These are phyloP conservation scores for Candida xiaguanensis DNA, from an alignment of 805 yeast species.

Conservation along the genomic window DNA sequence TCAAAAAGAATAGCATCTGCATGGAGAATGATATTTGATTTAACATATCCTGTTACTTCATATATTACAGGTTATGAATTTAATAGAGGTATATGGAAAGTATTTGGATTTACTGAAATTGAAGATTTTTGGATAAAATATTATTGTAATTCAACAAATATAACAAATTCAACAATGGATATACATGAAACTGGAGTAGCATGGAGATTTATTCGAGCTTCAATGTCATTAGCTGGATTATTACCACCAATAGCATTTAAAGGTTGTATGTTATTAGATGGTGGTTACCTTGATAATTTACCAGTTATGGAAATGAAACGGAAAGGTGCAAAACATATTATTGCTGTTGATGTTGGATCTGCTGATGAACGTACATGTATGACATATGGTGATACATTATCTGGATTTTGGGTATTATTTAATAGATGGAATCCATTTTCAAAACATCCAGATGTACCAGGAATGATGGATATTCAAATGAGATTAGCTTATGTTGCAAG, in stretches of 20 bases:
- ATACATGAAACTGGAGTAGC: slow-evolving; percentile 89
- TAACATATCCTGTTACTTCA: slow-evolving; percentile 91
- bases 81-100: slow-evolving; percentile 96
- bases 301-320: slow-evolving; percentile 91
- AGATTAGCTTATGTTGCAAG: slow-evolving; percentile 92
- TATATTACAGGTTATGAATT: slow-evolving; percentile 97
- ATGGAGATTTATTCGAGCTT: slow-evolving; percentile 93
- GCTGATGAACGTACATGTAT: slow-evolving; percentile 87
- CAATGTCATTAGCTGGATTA: slow-evolving; percentile 94
- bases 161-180: slow-evolving; percentile 93
- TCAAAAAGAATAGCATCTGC: slow-evolving; percentile 75
- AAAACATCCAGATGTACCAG: slow-evolving; percentile 81
- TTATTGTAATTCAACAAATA: slow-evolving; percentile 89
- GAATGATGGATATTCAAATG: slow-evolving; percentile 91
- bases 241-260: slow-evolving; percentile 85
- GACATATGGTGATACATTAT: slow-evolving; percentile 87
- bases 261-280: slow-evolving; percentile 92
- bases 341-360: slow-evolving; percentile 96
- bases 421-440: slow-evolving; percentile 91
- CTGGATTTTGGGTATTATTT: slow-evolving; percentile 87
- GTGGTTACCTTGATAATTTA: slow-evolving; percentile 91
- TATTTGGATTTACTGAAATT: slow-evolving; percentile 85
- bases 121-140: slow-evolving; percentile 95
- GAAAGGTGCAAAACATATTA: slow-evolving; percentile 78
- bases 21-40: slow-evolving; percentile 81